These are phyloP conservation scores for Monosporozyma solicola DNA, from an alignment of 805 yeast genomes.

Conservation along the genomic window DNA sequence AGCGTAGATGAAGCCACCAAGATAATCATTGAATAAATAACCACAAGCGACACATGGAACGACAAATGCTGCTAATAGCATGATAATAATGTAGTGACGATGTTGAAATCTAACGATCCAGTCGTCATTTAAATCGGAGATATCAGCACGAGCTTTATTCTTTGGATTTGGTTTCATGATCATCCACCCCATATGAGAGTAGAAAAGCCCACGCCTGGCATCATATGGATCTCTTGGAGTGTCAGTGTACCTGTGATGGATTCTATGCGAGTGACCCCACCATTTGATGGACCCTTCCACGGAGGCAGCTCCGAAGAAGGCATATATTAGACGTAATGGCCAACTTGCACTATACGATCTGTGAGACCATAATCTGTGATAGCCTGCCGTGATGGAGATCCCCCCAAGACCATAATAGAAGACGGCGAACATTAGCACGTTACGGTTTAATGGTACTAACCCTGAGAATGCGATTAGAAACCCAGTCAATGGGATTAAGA, in stretches of 20 bases:
- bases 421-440: slow-evolving; percentile 41
- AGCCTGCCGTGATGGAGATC: slow-evolving; percentile 74
- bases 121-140: slow-evolving; percentile 67
- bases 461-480: slow-evolving; percentile 33
- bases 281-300: slow-evolving; percentile 81
- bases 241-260: slow-evolving; percentile 82
- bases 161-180: slow-evolving; percentile 70
- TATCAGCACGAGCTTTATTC: slow-evolving; percentile 73
- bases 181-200: slow-evolving; percentile 84
- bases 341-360: slow-evolving; percentile 56
- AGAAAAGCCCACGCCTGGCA: slow-evolving; percentile 79
- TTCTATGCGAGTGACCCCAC: slow-evolving; percentile 84
- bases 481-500: slow-evolving; percentile 52
- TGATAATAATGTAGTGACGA: slow-evolving; percentile 58
- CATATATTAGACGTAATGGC: slow-evolving; percentile 56
- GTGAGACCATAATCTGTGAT: slow-evolving; percentile 75
- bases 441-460: slow-evolving; percentile 39
- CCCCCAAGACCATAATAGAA: slow-evolving; percentile 53
- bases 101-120: slow-evolving; percentile 77
- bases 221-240: slow-evolving; percentile 79
- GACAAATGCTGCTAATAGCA: slow-evolving; percentile 52
- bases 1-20: slow-evolving; percentile 69
- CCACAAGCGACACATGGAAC: slow-evolving; percentile 55
- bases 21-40: slow-evolving; percentile 47
- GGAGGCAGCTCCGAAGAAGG: slow-evolving; percentile 74